Percentiles rank a stretch among this genome's conserved stretches.
Evolutionary conservation across 192 early-diverging fungal genomes (phyloP).

Genomic region (Coemansia sp.): DNA sequence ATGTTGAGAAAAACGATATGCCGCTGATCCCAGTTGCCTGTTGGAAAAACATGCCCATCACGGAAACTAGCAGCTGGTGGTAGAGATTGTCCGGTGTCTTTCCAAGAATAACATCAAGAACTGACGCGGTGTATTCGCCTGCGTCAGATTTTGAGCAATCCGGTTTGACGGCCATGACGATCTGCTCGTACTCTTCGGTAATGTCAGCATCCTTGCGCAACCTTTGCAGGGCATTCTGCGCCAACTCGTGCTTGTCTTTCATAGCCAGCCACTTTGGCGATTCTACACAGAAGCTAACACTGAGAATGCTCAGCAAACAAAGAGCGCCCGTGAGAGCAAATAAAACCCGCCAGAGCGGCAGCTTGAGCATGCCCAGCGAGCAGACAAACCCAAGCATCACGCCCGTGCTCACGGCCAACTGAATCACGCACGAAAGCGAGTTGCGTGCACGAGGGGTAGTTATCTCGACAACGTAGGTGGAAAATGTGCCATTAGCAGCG

Average conservation of each 20-base stretch:
- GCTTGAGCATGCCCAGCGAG: constrained; percentile 59
- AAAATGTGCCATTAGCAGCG: constrained; percentile 56
- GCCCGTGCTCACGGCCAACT: constrained; percentile 72
- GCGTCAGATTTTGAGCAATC: not conserved
- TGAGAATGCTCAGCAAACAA: constrained; percentile 44
- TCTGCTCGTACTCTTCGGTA: constrained; percentile 59
- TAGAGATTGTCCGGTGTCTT: constrained; percentile 57
- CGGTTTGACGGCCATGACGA: constrained; percentile 20
- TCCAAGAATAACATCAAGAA: constrained; percentile 58
- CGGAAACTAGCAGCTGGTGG: constrained; percentile 60
- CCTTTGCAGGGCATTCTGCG: constrained; percentile 48
- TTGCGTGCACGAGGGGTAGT: constrained; percentile 69
- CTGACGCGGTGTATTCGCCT: constrained; percentile 22
- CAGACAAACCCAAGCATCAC: constrained; percentile 63
- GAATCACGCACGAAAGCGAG: constrained; percentile 66
- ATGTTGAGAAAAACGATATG: constrained; percentile 76
- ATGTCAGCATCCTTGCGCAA: constrained; percentile 57
- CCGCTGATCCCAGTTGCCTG: constrained; percentile 81
- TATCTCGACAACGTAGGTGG: constrained; percentile 74
- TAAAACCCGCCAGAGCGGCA: constrained; percentile 71
- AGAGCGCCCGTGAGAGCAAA: constrained; percentile 62
- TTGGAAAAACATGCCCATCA: constrained; percentile 68
- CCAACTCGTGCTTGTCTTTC: constrained; percentile 56
- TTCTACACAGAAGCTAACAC: constrained; percentile 70
- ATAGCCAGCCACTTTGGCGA: constrained; percentile 71